Evolutionary conservation across 2,329 filamentous ascomycete genomes (phyloP).

Genomic region (Teratosphaeria gauchensis): DNA sequence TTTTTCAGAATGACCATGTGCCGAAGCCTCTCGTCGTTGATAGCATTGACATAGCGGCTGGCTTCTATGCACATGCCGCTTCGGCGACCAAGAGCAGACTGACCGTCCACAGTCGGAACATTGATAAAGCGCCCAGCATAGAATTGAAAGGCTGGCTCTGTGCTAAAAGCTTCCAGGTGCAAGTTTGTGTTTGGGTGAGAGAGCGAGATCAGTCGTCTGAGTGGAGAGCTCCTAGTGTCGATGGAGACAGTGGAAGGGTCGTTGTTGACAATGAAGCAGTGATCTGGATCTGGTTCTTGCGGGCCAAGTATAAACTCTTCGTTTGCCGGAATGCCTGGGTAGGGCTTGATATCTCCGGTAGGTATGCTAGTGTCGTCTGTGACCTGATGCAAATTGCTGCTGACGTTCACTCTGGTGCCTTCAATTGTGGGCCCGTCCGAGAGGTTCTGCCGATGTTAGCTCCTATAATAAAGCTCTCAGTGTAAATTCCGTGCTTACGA

Average conservation of each 20-base stretch:
- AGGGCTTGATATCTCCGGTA: constrained; percentile 54
- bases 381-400: constrained; percentile 58
- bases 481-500: constrained; percentile 2
- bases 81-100: constrained; percentile 55
- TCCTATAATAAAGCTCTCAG: neutral
- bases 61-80: constrained; percentile 89
- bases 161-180: constrained; percentile 79
- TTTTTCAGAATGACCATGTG: constrained; percentile 71
- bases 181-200: constrained; percentile 64
- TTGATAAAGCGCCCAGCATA: constrained; percentile 84
- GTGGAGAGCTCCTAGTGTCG: constrained; percentile 45
- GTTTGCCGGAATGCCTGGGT: constrained; percentile 55
- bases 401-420: constrained; percentile 51
- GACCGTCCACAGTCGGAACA: constrained; percentile 52
- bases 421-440: constrained; percentile 49
- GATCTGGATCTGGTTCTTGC: constrained; percentile 67
- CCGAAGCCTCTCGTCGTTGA: constrained; percentile 73
- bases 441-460: constrained; percentile 56
- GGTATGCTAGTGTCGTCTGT: constrained; percentile 68
- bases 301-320: constrained; percentile 63
- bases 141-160: constrained; percentile 94
- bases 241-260: constrained; percentile 44
- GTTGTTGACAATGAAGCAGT: constrained; percentile 75
- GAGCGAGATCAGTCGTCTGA: constrained; percentile 61
- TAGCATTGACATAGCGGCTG: constrained; percentile 79